Base-by-base conservation (phyloP, 805 yeast species). In the Torulaspora franciscae region DNA sequence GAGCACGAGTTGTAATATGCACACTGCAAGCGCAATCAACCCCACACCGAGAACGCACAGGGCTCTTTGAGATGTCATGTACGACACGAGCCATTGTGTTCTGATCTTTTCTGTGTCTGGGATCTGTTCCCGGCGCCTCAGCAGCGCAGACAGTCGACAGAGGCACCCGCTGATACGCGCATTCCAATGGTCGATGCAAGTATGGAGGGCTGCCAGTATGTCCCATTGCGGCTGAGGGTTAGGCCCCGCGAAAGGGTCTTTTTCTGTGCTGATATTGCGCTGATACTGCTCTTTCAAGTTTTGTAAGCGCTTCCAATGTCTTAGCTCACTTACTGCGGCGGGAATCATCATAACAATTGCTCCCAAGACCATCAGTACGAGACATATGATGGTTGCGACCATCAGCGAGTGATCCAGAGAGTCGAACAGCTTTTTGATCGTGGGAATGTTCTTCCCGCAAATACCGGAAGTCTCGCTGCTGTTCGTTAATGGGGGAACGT, bases 41-140 rank as follows among this genome's bases (percentile, higher is more conserved):
- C 83, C 85, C 0, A 86, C 50, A 1, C 75, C 61, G 1, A 86
- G 57, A 0, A 81, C 55, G 0, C 73, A 54, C 1, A 74, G 45
- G 0, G 90, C 76, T 9, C 77, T 70, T 2, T 72, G 65, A 1
- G 88, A 75, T 2, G 77, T 60, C n/a, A 74, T 51, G 58, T 82
- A 72, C 2, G 70, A 54, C 2, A 62, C 47, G 2, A 69, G 41
- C 75, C 75, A 72, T 23, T 61, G 61, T 1, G 65, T 46, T 33
- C 66, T 59, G 2, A 52, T 47, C 25, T 30, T 45, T 25, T 47
- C 43, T 7, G 32, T 13, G 11, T 27, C 39, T 6, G 35, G 24
- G 9, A 40, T 7, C 11, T 24, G 24, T 24, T 30, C 15, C 15
- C 25, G 25, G 14, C 29, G 17, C 7, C 13, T 15, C 22, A 40